These are phyloP conservation scores for Ganoderma boninense DNA, from an alignment of 1,284 basidiomycete species.

Conservation along the genomic window DNA sequence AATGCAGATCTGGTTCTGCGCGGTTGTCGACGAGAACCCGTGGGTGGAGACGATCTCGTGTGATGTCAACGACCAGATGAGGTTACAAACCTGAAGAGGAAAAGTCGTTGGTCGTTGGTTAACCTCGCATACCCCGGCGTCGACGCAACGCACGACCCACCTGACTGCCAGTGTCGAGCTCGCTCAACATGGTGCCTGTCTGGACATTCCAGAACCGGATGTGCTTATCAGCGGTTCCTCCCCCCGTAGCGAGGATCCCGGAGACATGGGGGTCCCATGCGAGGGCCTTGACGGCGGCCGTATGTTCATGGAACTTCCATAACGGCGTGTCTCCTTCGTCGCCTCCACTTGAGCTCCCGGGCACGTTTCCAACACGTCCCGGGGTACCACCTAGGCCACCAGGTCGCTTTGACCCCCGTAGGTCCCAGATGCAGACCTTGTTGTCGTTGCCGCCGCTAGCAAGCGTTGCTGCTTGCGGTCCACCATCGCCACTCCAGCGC, in stretches of 20 bases:
- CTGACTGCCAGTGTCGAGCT: constrained; percentile 94
- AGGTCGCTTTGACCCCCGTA: constrained; percentile 67
- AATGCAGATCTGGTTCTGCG: constrained; percentile 98
- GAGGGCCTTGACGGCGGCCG: constrained; percentile 96
- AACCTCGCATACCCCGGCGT: background rate
- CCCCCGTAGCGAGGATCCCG: constrained; percentile 94
- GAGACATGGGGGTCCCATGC: constrained; percentile 97
- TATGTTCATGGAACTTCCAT: constrained; percentile 96
- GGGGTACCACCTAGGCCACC: constrained; percentile 35
- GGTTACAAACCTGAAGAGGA: constrained; percentile 86
- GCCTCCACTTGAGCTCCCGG: constrained; percentile 44
- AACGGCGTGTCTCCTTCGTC: constrained; percentile 71
- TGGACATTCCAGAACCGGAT: constrained; percentile 97
- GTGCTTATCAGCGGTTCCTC: constrained; percentile 97
- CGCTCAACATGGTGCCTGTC: constrained; percentile 85
- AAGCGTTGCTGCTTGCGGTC: constrained; percentile 52
- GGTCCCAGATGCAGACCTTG: constrained; percentile 97
- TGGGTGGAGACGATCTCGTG: constrained; percentile 98
- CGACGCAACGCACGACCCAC: constrained; percentile 52
- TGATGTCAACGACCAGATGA: constrained; percentile 95
- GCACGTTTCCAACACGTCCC: constrained; percentile 39
- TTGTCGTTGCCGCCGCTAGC: constrained; percentile 99
- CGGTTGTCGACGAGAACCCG: constrained; percentile 92
- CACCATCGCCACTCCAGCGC: constrained; percentile 84
- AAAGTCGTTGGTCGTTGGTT: constrained; percentile 14